Conservation (phyloP, 2,329 filamentous ascomycete species). For the Xylaria sp. region DNA sequence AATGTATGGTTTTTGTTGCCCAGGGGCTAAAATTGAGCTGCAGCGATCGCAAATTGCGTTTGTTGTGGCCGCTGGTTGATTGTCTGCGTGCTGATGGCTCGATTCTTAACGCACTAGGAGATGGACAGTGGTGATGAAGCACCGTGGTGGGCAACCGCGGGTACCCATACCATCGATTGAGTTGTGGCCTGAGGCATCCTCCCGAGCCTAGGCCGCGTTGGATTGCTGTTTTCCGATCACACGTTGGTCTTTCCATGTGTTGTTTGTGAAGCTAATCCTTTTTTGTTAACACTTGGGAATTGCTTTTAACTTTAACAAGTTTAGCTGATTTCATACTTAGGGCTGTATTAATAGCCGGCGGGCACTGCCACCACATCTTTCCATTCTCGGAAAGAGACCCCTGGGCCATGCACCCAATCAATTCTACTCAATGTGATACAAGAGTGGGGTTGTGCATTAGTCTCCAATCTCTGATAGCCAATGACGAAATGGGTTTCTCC, state of each 20-base stretch:
- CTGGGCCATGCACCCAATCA: constrained; percentile 34
- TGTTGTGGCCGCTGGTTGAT: constrained; percentile 22
- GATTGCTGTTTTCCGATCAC: constrained; percentile 29
- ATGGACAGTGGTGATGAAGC: constrained; percentile 21
- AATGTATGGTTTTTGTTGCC: not conserved
- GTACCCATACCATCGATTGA: constrained; percentile 34
- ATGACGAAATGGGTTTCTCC: constrained; percentile 27
- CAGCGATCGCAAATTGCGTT: not conserved
- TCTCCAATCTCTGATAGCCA: constrained; percentile 17
- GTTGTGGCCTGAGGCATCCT: constrained; percentile 35
- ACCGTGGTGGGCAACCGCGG: constrained; percentile 31
- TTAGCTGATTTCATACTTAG: constrained; percentile 20
- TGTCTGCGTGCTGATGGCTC: constrained; percentile 17
- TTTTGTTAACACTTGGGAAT: constrained; percentile 7
- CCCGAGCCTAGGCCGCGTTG: constrained; percentile 13
- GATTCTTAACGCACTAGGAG: constrained; percentile 19
- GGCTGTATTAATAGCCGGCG: constrained; percentile 16
- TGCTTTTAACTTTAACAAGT: not conserved
- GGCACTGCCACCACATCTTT: constrained; percentile 30
- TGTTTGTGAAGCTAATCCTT: constrained; percentile 22
- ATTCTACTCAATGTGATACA: constrained; percentile 16
- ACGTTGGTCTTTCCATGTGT: constrained; percentile 10
- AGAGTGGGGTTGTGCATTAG: constrained; percentile 9
- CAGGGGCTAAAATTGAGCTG: constrained; percentile 2
- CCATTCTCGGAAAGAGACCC: constrained; percentile 18